Conservation (phyloP, 2,329 filamentous ascomycete species). For the Penicillium sp. region DNA sequence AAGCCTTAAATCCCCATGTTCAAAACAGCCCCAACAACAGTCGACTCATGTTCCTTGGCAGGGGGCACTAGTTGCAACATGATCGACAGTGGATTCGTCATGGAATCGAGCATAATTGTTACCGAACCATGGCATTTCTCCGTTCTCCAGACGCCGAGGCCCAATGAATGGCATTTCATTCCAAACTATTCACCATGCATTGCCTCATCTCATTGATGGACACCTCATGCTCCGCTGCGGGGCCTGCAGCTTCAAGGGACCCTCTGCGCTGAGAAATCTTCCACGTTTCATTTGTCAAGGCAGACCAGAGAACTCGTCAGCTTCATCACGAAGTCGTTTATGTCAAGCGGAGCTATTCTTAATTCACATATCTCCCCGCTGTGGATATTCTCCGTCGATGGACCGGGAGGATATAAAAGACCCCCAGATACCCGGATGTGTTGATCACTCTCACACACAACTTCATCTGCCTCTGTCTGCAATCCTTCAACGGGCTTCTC, state of each 20-base stretch:
- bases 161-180: slow-evolving; percentile 5
- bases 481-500: background rate
- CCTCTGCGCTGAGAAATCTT: slow-evolving; percentile 13
- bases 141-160: background rate
- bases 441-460: background rate
- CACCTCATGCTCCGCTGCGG: slow-evolving; percentile 8
- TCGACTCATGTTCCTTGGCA: slow-evolving; percentile 4
- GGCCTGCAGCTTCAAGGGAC: background rate
- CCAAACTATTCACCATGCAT: background rate
- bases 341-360: background rate
- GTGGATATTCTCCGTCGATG: background rate
- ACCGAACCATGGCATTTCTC: background rate
- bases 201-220: background rate
- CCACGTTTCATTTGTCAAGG: slow-evolving; percentile 10
- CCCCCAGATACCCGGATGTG: background rate
- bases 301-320: background rate
- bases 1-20: slow-evolving; percentile 7
- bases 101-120: background rate
- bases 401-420: slow-evolving; percentile 1
- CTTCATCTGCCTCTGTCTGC: background rate
- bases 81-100: slow-evolving; percentile 3
- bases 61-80: background rate
- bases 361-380: background rate
- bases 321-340: slow-evolving; percentile 1
- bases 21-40: background rate